Base-by-base conservation (phyloP, 176 grass and related monocot species). In the Hordeum marinum region DNA sequence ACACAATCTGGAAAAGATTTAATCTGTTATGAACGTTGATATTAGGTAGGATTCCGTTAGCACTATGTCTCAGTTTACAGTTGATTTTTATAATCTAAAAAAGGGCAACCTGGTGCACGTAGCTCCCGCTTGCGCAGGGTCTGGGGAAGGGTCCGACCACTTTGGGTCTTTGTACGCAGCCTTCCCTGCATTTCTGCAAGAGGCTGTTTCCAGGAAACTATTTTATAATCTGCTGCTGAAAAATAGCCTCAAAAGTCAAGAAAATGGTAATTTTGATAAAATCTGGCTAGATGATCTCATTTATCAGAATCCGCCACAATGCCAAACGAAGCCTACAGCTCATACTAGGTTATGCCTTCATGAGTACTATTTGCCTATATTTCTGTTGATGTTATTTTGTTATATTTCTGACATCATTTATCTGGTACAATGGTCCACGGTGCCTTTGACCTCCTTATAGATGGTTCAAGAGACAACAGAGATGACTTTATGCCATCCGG, bases 401-500 rank as follows among this genome's bases (percentile, higher is more conserved):
- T 52, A 79, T 29, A 8, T 48, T 66, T 72, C 77, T 23, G 31
- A 21, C 35, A 82, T 25, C 50, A 45, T 52, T 68, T 80, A 76
- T 31, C 60, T 18, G n/a, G 65, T 72, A 72, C 12, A 77, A 83
- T 58, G 37, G 24, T 78, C 11, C 23, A 34, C 31, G 25, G 13
- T 60, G 23, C 66, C 69, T 41, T 67, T 34, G 29, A 21, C 72
- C 72, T 26, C 42, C 25, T 39, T 90, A 73, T 81, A 98, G 96
- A 87, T 11, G 82, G 72, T 66, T 29, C 78, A 75, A 77, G 66
- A 64, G 85, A 92, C 71, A 34, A 78, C 39, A 81, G 87, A 20
- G 84, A 81, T 81, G 85, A 79, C 55, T 89, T 63, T 73, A 70
- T 83, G 72, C 89, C 85, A 68, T 83, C 85, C 66, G 58, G 71